phyloP scores from a whole-genome alignment of 2,329 filamentous ascomycete species.

The Aspergillus brunneoviolaceus region DNA sequence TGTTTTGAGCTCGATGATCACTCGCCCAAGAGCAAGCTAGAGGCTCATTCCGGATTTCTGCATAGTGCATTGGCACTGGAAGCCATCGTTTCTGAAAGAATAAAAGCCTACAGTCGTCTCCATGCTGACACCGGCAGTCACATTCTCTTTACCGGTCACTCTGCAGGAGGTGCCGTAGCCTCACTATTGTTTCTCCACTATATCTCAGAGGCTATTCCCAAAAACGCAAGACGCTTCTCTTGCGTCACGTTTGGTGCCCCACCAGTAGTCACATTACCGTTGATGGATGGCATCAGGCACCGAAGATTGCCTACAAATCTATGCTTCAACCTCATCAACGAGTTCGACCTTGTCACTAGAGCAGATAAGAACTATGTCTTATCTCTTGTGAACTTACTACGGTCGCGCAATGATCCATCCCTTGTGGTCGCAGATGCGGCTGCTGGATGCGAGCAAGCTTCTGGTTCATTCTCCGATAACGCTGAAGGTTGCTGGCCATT shows the following conservation, averaged over 20 bases:
- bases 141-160: constrained; percentile 7
- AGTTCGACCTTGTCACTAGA: constrained; percentile 7
- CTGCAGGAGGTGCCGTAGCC: constrained; percentile 7
- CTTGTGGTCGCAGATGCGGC: background rate
- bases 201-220: background rate
- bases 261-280: background rate
- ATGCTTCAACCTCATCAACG: constrained; percentile 5
- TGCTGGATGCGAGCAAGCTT: background rate
- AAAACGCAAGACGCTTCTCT: background rate
- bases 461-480: background rate
- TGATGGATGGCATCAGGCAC: background rate
- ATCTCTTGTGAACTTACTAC: constrained; percentile 1
- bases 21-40: too few species aligned
- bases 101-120: background rate
- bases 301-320: background rate
- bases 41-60: background rate
- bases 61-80: background rate
- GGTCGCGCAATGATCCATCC: background rate
- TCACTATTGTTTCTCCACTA: constrained; percentile 7
- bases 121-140: background rate
- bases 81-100: background rate
- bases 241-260: constrained; percentile 8
- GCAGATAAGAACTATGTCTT: constrained; percentile 4
- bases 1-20: too few species aligned
- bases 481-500: background rate